Conservation (phyloP, 106 monocot genomes). For the Apostasia ramifera region DNA sequence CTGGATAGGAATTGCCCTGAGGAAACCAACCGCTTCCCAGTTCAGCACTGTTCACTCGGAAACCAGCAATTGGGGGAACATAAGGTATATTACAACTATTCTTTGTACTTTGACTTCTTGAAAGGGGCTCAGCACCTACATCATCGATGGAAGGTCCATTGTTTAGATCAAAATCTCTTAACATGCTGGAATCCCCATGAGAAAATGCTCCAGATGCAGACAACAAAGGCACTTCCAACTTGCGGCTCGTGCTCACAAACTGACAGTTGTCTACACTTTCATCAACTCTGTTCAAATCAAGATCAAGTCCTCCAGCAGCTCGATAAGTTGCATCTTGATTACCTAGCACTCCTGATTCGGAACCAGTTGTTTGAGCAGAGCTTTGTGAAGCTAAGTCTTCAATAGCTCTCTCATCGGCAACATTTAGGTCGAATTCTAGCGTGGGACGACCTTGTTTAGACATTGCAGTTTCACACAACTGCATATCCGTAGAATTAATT, state of each 20-base stretch:
- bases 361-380: constrained; percentile 42
- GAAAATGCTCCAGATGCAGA: constrained; percentile 14
- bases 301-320: constrained; percentile 54
- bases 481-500: constrained; percentile 31
- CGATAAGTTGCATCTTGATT: constrained; percentile 16
- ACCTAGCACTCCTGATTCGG: constrained; percentile 25
- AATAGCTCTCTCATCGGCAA: constrained; percentile 50
- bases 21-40: constrained; percentile 65
- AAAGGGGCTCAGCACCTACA: constrained; percentile 27
- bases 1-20: constrained; percentile 52
- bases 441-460: constrained; percentile 40
- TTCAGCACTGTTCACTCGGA: constrained; percentile 56
- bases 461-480: constrained; percentile 21
- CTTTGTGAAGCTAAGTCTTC: constrained; percentile 50
- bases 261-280: constrained; percentile 49
- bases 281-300: constrained; percentile 79
- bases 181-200: constrained; percentile 33
- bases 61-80: constrained; percentile 35
- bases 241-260: constrained; percentile 20
- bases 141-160: constrained; percentile 77
- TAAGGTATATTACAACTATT: constrained; percentile 34
- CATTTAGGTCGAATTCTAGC: constrained; percentile 78
- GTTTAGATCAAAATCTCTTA: constrained; percentile 80
- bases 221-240: constrained; percentile 41
- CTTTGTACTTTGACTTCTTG: constrained; percentile 32